Base-by-base conservation (phyloP, 1,284 basidiomycete genomes). In the Polyporus tsugae region DNA sequence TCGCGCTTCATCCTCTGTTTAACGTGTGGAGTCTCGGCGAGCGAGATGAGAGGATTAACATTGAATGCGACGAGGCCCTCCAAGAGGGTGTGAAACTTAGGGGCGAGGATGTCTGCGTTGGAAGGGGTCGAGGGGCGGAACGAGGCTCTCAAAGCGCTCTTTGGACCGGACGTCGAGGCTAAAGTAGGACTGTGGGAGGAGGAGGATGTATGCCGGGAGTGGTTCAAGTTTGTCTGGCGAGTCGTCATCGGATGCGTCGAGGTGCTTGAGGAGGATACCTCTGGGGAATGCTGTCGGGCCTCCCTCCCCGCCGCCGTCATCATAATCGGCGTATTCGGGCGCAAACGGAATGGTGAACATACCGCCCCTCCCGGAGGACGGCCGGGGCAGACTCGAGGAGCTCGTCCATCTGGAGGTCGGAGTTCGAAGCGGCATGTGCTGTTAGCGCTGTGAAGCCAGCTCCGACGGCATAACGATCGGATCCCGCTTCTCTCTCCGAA, bases 221-320 rank as follows among this genome's bases (percentile, higher is more conserved):
- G 60, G 63, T 2, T 38, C 57, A 7, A 68, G 67, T 36, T 53
- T 58, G 52, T 68, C 65, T 5, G 63, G 67, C 6, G n/a, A n/a
- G 70, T 68, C 52, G 15, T 62, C 15, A 10, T 68, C 63, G 3
- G 63, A 63, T 36, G 62, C 65, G 53, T 65, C 63, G 41, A 53
- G 67, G n/a, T 68, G 67, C 22, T 57, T 52, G 25, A 68, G 60
- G 9, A 59, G 60, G 29, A 72, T n/a, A n/a, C n/a, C n/a, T n/a
- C n/a, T n/a, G n/a, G n/a, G n/a, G n/a, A n/a, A n/a, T n/a, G n/a
- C n/a, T n/a, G n/a, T n/a, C n/a, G n/a, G n/a, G n/a, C n/a, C n/a
- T n/a, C n/a, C n/a, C n/a, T n/a, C n/a, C n/a, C n/a, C n/a, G n/a
- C n/a, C n/a, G n/a, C n/a, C n/a, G n/a, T n/a, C n/a, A n/a, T n/a